Base-by-base conservation (phyloP, 164 flowering plant species). In the Berberis thunbergii region DNA sequence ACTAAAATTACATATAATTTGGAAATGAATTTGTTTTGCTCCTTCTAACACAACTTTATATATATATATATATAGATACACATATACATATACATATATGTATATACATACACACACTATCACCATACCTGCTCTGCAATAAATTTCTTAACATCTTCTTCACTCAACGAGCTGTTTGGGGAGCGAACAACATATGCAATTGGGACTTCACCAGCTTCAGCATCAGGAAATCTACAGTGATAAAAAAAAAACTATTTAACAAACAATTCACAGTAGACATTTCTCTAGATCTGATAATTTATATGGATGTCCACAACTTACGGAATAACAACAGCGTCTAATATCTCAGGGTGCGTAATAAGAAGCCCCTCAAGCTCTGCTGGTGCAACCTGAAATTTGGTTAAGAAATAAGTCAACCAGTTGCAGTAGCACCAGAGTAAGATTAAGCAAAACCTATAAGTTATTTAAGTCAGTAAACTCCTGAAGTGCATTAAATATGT, bases 261-360 rank as follows among this genome's bases (percentile, higher is more conserved):
- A 45, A 13, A 26, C 26, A 26, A 26, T 26, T 26, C 26, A 26
- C 26, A 26, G 26, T 26, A 26, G 26, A 26, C 8, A 59, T n/a
- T 48, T 52, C 46, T 10, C 49, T n/a, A 41, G 13, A 45, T n/a
- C 43, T 53, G 5, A 5, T 0, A 49, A 49, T 10, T 41, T 64
- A 4, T 7, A 68, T 62, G 10, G 39, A 8, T 41, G 4, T 55
- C 4, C 12, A 26, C 53, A 44, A 77, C 96, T 85, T 79, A 93
- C 98, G 98, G 98, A 70, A 94, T 83, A 57, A 90, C 98, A 52
- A 82, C 96, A 62, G 98, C 94, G 72, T 94, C 97, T 63, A 79
- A 61, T 69, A 94, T 90, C 65, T 94, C 97, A 60, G 96, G 88
- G 70, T 94, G 97, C 59, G 95, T 76, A 62, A 87, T 68, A 54